Evolutionary conservation across 2,329 filamentous ascomycete genomes (phyloP), one percentile per base, ranked within the genome.

Genomic region (Cercospora sesami): DNA sequence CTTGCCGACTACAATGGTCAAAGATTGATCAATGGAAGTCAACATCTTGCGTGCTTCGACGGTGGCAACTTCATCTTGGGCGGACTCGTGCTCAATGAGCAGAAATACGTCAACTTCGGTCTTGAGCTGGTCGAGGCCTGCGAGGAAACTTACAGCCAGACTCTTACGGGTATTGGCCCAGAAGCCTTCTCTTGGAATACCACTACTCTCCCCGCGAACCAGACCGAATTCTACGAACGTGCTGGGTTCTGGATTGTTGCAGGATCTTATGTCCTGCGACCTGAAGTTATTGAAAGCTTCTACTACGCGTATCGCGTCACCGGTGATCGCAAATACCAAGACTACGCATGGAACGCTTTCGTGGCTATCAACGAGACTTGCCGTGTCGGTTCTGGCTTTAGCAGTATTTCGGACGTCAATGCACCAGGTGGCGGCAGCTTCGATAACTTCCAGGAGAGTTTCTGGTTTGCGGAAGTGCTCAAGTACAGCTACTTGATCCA

Each of bases 11-110:
- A 85, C 74, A 74, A 84, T 23, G 84, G 85, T 48, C 80, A 78
- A 0, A 77, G 75, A 0, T 72, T 82, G 2, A 71, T 74, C 18
- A 76, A 82, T 36, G 71, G 73, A 55, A 83, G 77, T 30, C 77
- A 84, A 63, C 83, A 85, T 68, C 79, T 96, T 68, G 90, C 91
- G 33, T 95, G 92, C 79, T 96, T 96, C 75, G 87, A 91, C 65
- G 93, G 91, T 33, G 93, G 93, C 21, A 96, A 91, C 79, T 93
- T 96, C 80, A 89, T 96, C 73, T 86, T 96, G n/a, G 93, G 90
- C 28, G 93, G 92, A 3, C 85, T 91, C 28, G 87, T 90, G 1
- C 86, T 96, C 51, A 80, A 84, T 51, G 81, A 86, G 61, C 82
- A 87, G 55, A 85, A 88, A 18, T 94, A 94, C 79, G 83, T 91